A percentile compares a stretch with the other conserved stretches of the same genome.
Evolutionary conservation across 306 rosid species (phyloP).

Genomic region (Cucurbita moschata): DNA sequence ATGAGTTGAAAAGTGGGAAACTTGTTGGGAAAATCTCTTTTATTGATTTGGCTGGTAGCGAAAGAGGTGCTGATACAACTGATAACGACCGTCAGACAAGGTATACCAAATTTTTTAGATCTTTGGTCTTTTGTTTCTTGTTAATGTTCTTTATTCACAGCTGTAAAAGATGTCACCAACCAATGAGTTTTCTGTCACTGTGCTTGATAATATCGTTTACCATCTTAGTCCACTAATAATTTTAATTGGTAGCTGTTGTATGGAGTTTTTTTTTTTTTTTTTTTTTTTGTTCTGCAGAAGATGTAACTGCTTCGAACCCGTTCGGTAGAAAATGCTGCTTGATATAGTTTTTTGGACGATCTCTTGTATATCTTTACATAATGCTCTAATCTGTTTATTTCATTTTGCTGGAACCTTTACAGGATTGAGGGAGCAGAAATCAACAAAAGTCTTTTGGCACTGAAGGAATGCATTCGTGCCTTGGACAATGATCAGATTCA

Average conservation of each 20-base stretch:
- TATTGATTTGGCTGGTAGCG: conserved; percentile 98
- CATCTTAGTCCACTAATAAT: neutral
- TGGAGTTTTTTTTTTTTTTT: neutral
- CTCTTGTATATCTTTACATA: neutral
- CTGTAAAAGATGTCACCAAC: neutral
- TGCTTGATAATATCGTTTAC: neutral
- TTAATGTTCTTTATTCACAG: neutral
- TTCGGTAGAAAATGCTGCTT: neutral
- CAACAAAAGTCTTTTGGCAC: conserved; percentile 91
- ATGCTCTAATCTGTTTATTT: neutral
- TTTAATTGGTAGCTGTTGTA: neutral
- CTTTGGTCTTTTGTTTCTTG: neutral
- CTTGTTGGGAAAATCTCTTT: conserved; percentile 94
- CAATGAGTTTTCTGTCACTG: neutral
- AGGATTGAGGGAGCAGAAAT: conserved; percentile 99
- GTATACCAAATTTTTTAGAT: conserved; percentile 15
- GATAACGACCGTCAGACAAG: conserved; percentile 98
- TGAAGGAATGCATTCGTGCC: conserved; percentile 96
- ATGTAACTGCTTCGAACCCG: neutral
- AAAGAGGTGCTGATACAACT: conserved; percentile 99
- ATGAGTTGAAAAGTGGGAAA: conserved; percentile 72
- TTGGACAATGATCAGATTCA: conserved; percentile 98
- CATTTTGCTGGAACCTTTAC: conserved; percentile 10
- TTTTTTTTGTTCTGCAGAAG: neutral
- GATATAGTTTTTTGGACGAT: neutral